Evolutionary conservation across 2,329 filamentous ascomycete genomes (phyloP).

Genomic region (Albophoma yamanashiensis): DNA sequence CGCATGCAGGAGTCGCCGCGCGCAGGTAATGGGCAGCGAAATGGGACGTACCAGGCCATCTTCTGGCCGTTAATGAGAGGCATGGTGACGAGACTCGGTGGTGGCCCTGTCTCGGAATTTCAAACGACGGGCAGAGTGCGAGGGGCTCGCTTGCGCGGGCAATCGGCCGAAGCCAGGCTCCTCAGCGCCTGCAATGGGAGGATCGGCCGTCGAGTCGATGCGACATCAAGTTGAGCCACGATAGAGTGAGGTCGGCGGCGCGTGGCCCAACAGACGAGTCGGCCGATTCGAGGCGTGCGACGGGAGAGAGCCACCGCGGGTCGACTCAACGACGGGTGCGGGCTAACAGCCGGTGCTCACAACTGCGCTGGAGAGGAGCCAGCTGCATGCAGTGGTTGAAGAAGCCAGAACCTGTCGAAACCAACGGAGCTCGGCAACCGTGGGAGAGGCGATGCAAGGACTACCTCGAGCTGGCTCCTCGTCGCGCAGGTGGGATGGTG

Average conservation of each 20-base stretch:
- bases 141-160: background rate
- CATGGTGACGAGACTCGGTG: slow-evolving; percentile 29
- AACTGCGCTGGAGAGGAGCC: background rate
- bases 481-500: background rate
- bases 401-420: background rate
- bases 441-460: background rate
- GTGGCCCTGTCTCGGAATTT: background rate
- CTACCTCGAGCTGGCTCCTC: background rate
- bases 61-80: slow-evolving; percentile 59
- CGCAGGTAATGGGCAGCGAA: background rate
- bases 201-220: background rate
- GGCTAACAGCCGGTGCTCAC: background rate
- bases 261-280: background rate
- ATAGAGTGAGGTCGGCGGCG: background rate
- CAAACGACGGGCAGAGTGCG: background rate
- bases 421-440: background rate
- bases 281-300: background rate
- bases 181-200: background rate
- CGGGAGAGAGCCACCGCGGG: background rate
- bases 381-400: background rate
- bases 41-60: slow-evolving; percentile 57
- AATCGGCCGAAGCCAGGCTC: background rate
- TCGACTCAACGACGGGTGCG: background rate
- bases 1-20: background rate
- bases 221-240: background rate